Evolutionary conservation across 306 rosid species (phyloP).

Genomic region (Morella rubra): DNA sequence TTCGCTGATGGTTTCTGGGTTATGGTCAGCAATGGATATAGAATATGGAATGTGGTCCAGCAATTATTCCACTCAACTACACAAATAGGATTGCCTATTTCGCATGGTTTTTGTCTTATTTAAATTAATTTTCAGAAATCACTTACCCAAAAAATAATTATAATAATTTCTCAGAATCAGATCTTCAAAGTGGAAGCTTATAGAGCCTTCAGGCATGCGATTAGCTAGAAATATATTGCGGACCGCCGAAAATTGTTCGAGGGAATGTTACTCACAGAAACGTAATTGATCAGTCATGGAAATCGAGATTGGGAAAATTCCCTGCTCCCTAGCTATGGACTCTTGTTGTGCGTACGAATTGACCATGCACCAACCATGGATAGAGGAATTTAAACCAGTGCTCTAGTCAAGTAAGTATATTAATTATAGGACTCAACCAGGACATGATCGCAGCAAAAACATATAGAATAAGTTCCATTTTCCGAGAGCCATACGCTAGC

Average conservation of each 20-base stretch:
- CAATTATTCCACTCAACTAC: conserved; percentile 41
- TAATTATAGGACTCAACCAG: too few species aligned
- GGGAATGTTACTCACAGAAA: neutral
- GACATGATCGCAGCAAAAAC: neutral
- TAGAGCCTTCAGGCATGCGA: neutral
- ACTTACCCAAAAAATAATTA: too few species aligned
- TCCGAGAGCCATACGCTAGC: neutral
- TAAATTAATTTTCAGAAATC: too few species aligned
- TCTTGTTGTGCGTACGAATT: too few species aligned
- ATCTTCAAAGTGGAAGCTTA: conserved; percentile 5
- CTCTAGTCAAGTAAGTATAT: neutral
- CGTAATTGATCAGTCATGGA: too few species aligned
- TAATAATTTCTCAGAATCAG: too few species aligned
- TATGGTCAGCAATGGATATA: conserved; percentile 31
- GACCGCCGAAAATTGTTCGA: neutral
- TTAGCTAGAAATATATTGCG: neutral
- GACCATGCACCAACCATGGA: neutral
- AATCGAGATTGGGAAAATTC: too few species aligned
- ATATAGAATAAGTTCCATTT: conserved; percentile 26
- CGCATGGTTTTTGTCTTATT: neutral
- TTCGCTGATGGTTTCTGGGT: conserved; percentile 28
- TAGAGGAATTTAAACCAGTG: conserved; percentile 1
- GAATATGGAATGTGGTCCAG: conserved; percentile 64
- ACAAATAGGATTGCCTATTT: conserved; percentile 21
- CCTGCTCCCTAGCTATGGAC: too few species aligned